These are phyloP conservation scores for Hsuehochloa calcarea DNA, from an alignment of 176 grass and related monocot genomes.

Conservation along the genomic window DNA sequence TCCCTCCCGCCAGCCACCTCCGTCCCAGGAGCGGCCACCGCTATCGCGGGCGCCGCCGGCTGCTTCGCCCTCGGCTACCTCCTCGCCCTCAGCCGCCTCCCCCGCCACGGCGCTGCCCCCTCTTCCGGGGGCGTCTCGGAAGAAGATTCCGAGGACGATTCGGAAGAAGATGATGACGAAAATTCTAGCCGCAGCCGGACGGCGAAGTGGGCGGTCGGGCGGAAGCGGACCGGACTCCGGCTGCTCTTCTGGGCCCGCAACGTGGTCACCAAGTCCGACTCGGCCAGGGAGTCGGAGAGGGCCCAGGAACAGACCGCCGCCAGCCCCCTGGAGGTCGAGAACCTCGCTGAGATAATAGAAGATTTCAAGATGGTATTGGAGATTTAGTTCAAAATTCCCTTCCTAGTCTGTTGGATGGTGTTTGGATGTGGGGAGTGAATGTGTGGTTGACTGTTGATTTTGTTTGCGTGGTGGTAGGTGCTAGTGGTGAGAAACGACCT, in stretches of 20 bases:
- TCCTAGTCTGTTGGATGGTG: not conserved
- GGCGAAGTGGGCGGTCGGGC: slow-evolving; percentile 19
- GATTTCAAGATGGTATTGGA: slow-evolving; percentile 90
- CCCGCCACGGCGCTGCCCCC: not conserved
- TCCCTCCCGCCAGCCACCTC: slow-evolving; percentile 29
- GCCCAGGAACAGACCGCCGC: slow-evolving; percentile 19
- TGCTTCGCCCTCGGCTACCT: slow-evolving; percentile 89
- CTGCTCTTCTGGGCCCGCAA: slow-evolving; percentile 57
- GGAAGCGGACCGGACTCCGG: slow-evolving; percentile 42
- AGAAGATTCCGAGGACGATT: slow-evolving; percentile 41
- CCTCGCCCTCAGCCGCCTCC: slow-evolving; percentile 45
- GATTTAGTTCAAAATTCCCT: not conserved
- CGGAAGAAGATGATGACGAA: slow-evolving; percentile 67
- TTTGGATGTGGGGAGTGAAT: not conserved
- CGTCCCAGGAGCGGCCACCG: slow-evolving; percentile 37
- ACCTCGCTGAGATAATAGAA: slow-evolving; percentile 81
- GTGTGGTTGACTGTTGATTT: not conserved
- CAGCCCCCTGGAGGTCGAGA: slow-evolving; percentile 70
- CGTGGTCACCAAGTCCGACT: slow-evolving; percentile 48
- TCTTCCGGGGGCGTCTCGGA: slow-evolving; percentile 3
- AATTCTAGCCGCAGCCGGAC: slow-evolving; percentile 15
- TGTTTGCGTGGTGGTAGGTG: slow-evolving; percentile 47
- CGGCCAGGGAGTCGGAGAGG: slow-evolving; percentile 33
- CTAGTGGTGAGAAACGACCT: slow-evolving; percentile 95
- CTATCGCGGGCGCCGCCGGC: slow-evolving; percentile 62